A percentile compares a stretch with the other conserved stretches of the same genome.
These are phyloP conservation scores for Spergularia azorica DNA, from an alignment of 179 eudicot species.

Conservation along the genomic window DNA sequence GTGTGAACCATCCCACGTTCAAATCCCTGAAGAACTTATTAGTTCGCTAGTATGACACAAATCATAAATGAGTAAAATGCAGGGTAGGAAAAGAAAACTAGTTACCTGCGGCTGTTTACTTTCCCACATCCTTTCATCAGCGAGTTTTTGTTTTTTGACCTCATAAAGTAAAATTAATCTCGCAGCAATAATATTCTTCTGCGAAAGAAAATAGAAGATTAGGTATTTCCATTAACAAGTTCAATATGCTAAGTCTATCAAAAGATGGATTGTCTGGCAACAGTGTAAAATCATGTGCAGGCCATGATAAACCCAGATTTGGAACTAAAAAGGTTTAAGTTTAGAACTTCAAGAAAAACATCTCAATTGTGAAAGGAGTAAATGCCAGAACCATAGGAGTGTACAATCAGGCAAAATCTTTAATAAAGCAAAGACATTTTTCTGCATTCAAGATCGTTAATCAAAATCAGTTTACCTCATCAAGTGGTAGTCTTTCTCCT, in stretches of 20 bases:
- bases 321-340: background rate
- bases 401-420: background rate
- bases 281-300: background rate
- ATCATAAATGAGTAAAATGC: background rate
- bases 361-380: background rate
- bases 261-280: conserved; percentile 12
- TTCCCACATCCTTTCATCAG: conserved; percentile 17
- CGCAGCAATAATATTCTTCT: conserved; percentile 12
- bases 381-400: background rate
- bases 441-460: background rate
- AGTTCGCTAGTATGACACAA: background rate
- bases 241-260: background rate
- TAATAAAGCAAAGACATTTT: background rate
- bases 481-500: conserved; percentile 16
- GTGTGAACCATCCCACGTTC: background rate
- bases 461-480: too few species aligned
- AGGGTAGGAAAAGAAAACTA: background rate
- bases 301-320: background rate
- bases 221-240: background rate
- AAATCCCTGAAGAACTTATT: background rate
- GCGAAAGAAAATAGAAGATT: background rate
- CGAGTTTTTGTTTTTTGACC: conserved; percentile 3
- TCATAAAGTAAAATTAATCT: conserved; percentile 22
- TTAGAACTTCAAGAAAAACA: background rate
- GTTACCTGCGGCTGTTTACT: conserved; percentile 19